Percentiles rank a stretch among this genome's conserved stretches.
Conservation (phyloP, 352 stramenopile genomes). For the Globisporangium ultimum region DNA sequence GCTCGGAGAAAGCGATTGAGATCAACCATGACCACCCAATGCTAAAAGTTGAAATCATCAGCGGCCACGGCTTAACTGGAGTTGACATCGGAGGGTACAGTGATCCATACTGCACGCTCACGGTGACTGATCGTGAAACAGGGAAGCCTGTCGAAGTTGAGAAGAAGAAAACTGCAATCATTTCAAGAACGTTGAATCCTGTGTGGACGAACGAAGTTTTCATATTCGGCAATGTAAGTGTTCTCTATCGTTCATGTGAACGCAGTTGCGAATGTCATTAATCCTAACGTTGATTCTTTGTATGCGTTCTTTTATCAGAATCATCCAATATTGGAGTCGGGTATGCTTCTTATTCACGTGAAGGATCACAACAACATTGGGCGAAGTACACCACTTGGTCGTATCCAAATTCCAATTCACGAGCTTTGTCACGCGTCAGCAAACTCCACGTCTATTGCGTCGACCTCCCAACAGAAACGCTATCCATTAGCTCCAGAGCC, state of each 20-base stretch:
- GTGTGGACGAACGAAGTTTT: constrained; percentile 68
- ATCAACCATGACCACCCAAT: constrained; percentile 25
- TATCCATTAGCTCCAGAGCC: constrained; percentile 60
- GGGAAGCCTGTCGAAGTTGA: constrained; percentile 52
- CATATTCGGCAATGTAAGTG: constrained; percentile 55
- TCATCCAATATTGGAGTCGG: constrained; percentile 38
- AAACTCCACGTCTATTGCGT: constrained; percentile 48
- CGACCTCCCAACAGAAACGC: constrained; percentile 42
- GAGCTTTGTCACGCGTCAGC: constrained; percentile 58
- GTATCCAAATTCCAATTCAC: constrained; percentile 58
- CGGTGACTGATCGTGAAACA: constrained; percentile 39
- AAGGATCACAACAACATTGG: constrained; percentile 75
- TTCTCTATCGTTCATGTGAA: neutral
- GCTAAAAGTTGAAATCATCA: constrained; percentile 55
- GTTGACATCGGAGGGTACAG: constrained; percentile 68
- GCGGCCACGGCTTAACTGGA: constrained; percentile 50
- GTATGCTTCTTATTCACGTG: constrained; percentile 57
- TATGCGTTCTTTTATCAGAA: constrained; percentile 23
- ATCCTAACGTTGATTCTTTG: neutral
- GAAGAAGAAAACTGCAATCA: constrained; percentile 67
- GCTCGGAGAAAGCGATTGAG: constrained; percentile 41
- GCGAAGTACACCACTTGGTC: constrained; percentile 57
- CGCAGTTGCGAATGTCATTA: neutral
- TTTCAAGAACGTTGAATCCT: constrained; percentile 69
- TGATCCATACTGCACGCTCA: constrained; percentile 72